Evolutionary conservation across 805 yeast species (phyloP).

Genomic region (Zygosaccharomyces lentus): DNA sequence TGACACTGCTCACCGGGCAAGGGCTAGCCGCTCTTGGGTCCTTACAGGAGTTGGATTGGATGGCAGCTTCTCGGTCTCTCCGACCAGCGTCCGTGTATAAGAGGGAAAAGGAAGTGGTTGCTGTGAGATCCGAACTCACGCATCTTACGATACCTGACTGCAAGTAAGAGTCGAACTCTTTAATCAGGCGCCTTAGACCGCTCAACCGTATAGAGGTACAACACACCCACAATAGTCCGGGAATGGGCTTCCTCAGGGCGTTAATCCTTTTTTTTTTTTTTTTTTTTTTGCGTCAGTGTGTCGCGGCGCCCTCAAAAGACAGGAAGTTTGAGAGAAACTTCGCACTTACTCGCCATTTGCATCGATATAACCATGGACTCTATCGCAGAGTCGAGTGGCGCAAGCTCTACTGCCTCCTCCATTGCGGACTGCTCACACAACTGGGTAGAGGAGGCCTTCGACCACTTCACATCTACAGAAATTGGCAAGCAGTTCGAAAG

Average conservation of each 20-base stretch:
- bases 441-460: slow-evolving; percentile 1
- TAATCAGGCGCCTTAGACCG: slow-evolving; percentile 38
- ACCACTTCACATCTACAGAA: not conserved
- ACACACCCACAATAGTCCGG: too few relatives aligned
- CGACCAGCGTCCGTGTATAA: too few relatives aligned
- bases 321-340: not conserved
- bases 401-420: not conserved
- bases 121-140: slow-evolving; percentile 37
- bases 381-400: not conserved
- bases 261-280: not conserved
- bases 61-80: slow-evolving; percentile 1
- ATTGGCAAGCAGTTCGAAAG: not conserved
- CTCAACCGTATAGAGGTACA: slow-evolving; percentile 23
- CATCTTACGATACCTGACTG: slow-evolving; percentile 36
- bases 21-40: not conserved
- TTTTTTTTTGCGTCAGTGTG: slow-evolving; percentile 4
- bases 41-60: not conserved
- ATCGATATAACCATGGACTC: not conserved
- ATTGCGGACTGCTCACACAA: not conserved
- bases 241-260: not conserved
- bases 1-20: not conserved
- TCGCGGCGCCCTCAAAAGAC: not conserved
- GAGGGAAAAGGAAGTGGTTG: slow-evolving; percentile 32
- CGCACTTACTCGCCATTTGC: too few relatives aligned
- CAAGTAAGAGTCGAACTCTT: slow-evolving; percentile 27